phyloP scores from a whole-genome alignment of 2,329 filamentous ascomycete genomes.

The Monosporascus cannonballus region DNA sequence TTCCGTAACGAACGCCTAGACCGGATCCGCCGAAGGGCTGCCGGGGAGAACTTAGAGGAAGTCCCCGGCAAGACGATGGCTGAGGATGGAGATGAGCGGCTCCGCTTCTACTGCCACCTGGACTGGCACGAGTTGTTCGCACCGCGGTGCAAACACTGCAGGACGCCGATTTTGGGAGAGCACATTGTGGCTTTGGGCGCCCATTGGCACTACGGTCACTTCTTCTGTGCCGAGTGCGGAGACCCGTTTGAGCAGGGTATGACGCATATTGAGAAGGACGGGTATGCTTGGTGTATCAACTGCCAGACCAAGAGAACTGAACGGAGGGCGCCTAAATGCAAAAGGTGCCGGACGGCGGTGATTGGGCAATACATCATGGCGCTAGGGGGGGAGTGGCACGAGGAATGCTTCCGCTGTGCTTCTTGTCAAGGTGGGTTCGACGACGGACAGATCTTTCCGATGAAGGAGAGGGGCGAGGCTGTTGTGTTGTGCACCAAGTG shows the following conservation, averaged over 20 bases:
- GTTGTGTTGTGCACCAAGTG: constrained; percentile 57
- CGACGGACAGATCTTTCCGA: constrained; percentile 60
- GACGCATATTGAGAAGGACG: constrained; percentile 86
- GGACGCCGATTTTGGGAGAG: constrained; percentile 92
- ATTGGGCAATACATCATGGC: constrained; percentile 87
- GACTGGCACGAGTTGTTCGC: constrained; percentile 96
- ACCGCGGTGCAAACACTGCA: constrained; percentile 91
- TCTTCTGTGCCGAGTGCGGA: constrained; percentile 98
- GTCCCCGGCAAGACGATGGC: constrained; percentile 56
- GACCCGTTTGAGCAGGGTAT: constrained; percentile 77
- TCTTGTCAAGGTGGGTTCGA: constrained; percentile 54
- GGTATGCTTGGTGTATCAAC: constrained; percentile 91
- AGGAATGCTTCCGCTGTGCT: constrained; percentile 79
- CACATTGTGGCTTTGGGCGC: constrained; percentile 87
- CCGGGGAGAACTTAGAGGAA: constrained; percentile 55
- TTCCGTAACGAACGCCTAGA: constrained; percentile 66
- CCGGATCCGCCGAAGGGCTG: constrained; percentile 58
- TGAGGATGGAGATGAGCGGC: constrained; percentile 65
- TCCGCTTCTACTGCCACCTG: constrained; percentile 95
- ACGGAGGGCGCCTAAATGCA: constrained; percentile 80
- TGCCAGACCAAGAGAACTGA: constrained; percentile 93
- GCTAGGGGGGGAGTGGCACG: constrained; percentile 89
- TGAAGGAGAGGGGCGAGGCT: constrained; percentile 42
- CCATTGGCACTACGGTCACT: constrained; percentile 97
- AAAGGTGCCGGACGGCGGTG: constrained; percentile 76